These are phyloP conservation scores for Serendipita sp. DNA, from an alignment of 768 basidiomycete species.

Conservation along the genomic window DNA sequence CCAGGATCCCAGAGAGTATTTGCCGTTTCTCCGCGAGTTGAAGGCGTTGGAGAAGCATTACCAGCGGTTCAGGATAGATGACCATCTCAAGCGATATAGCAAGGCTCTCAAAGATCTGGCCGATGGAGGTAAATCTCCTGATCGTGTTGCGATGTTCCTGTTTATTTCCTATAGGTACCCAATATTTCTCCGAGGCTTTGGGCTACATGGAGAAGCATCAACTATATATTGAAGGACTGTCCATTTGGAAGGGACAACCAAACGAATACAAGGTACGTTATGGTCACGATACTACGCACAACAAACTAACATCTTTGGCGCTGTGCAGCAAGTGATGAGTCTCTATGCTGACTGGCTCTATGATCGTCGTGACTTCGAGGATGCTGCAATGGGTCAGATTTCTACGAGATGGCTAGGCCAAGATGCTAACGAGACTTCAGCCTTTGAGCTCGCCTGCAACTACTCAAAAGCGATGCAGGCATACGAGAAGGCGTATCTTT, in stretches of 20 bases:
- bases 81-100: conserved; percentile 63
- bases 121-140: conserved; percentile 41
- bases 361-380: conserved; percentile 64
- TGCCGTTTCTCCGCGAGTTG: conserved; percentile 89
- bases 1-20: conserved; percentile 93
- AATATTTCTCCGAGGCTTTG: conserved; percentile 64
- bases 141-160: neutral
- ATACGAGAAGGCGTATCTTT: conserved; percentile 73
- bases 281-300: neutral
- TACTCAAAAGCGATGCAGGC: conserved; percentile 67
- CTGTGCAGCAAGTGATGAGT: conserved; percentile 56
- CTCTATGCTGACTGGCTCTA: conserved; percentile 80
- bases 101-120: conserved; percentile 63
- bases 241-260: conserved; percentile 49
- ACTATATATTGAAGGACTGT: conserved; percentile 58
- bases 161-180: conserved; percentile 32
- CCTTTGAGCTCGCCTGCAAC: conserved; percentile 53
- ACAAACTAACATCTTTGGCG: neutral
- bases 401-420: neutral
- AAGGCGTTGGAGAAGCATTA: conserved; percentile 64
- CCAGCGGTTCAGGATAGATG: conserved; percentile 84
- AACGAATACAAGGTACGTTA: conserved; percentile 42
- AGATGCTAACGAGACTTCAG: conserved; percentile 26
- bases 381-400: conserved; percentile 61
- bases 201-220: conserved; percentile 64